Evolutionary conservation across 345 rosid genomes (phyloP).

Genomic region (Brassica carinata): DNA sequence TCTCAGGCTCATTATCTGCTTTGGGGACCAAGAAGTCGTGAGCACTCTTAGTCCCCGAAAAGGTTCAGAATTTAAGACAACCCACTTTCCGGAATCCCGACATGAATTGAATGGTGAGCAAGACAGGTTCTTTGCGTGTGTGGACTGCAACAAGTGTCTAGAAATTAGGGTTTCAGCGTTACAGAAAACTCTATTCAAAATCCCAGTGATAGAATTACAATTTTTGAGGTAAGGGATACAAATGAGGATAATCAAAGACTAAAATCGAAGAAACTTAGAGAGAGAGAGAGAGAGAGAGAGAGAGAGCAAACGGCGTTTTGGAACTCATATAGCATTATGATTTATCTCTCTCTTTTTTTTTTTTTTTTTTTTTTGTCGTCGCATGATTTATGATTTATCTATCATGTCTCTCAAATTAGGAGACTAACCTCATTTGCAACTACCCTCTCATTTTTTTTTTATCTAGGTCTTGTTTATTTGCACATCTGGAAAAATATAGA

Average conservation of each 20-base stretch:
- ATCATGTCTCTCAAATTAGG: too few relatives aligned
- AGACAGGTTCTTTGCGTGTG: background rate
- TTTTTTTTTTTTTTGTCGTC: too few relatives aligned
- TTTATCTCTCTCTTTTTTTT: too few relatives aligned
- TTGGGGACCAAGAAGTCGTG: conserved; percentile 62
- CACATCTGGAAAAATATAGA: too few relatives aligned
- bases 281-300: too few relatives aligned
- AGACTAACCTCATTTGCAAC: too few relatives aligned
- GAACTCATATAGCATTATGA: too few relatives aligned
- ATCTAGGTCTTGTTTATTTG: too few relatives aligned
- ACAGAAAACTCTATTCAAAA: background rate
- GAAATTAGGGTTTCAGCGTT: conserved; percentile 9
- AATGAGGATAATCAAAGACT: background rate
- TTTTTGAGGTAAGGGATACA: background rate
- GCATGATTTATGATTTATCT: too few relatives aligned
- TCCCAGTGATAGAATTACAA: background rate
- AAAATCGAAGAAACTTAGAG: background rate
- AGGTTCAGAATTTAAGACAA: conserved; percentile 26
- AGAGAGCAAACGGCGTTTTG: too few relatives aligned
- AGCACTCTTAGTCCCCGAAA: conserved; percentile 58
- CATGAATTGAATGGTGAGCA: conserved; percentile 9
- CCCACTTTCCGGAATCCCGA: conserved; percentile 5
- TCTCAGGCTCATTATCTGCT: conserved; percentile 58
- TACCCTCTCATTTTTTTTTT: too few relatives aligned
- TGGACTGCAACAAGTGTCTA: background rate